These are phyloP conservation scores for Gossypium rotundifolium DNA, from an alignment of 345 rosid species.

Conservation along the genomic window DNA sequence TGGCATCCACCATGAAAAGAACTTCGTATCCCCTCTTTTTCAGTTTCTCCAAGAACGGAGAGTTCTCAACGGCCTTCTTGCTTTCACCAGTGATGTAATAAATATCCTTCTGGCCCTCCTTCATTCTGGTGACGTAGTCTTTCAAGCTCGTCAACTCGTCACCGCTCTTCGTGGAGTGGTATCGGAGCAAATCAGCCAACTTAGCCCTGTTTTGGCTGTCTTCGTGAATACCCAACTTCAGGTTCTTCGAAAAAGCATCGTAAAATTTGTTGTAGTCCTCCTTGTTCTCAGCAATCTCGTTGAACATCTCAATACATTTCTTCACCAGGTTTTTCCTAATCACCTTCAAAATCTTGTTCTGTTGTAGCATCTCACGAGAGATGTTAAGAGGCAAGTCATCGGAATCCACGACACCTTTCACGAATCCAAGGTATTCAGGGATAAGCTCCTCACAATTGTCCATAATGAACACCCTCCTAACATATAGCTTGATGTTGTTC, in stretches of 20 bases:
- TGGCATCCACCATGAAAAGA: slow-evolving; percentile 85
- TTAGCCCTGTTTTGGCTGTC: slow-evolving; percentile 80
- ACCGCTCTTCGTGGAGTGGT: slow-evolving; percentile 77
- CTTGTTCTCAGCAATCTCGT: slow-evolving; percentile 78
- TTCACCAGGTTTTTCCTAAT: slow-evolving; percentile 88
- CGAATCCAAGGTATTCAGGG: slow-evolving; percentile 73
- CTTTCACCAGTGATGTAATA: slow-evolving; percentile 76
- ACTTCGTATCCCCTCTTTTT: slow-evolving; percentile 87
- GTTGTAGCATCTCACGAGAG: slow-evolving; percentile 83
- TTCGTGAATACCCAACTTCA: slow-evolving; percentile 82
- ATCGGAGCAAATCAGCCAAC: slow-evolving; percentile 70
- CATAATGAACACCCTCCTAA: slow-evolving; percentile 85
- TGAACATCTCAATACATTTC: slow-evolving; percentile 90
- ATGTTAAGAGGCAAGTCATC: slow-evolving; percentile 91
- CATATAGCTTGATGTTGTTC: slow-evolving; percentile 87
- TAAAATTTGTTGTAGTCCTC: slow-evolving; percentile 85
- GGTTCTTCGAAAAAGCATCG: slow-evolving; percentile 77
- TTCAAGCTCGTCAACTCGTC: slow-evolving; percentile 78
- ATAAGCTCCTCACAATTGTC: slow-evolving; percentile 90
- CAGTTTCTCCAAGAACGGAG: slow-evolving; percentile 78
- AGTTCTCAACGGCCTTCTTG: slow-evolving; percentile 85
- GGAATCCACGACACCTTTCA: slow-evolving; percentile 88
- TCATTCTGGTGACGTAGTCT: slow-evolving; percentile 88
- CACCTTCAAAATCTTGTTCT: slow-evolving; percentile 92
- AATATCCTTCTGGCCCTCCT: slow-evolving; percentile 82